Conservation (phyloP, 2,329 filamentous ascomycete genomes). For the Shiraia sp. region DNA sequence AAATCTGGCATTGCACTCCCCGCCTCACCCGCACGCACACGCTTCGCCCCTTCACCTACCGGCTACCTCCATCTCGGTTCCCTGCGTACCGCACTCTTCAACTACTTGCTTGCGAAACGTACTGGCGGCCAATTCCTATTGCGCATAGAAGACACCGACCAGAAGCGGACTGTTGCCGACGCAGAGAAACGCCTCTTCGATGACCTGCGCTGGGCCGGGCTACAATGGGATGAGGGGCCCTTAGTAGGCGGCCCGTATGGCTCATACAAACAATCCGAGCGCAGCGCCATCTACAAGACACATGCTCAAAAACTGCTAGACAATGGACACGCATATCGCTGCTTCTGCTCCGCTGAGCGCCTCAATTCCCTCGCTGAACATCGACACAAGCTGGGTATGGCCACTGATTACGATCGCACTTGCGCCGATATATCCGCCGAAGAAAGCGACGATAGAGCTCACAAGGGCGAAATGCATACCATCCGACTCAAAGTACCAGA, state of each 20-base stretch:
- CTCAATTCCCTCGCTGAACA: slow-evolving; percentile 68
- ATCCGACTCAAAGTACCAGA: slow-evolving; percentile 73
- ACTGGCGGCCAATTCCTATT: slow-evolving; percentile 90
- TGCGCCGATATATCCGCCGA: slow-evolving; percentile 69
- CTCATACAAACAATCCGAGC: slow-evolving; percentile 86
- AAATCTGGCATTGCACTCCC: slow-evolving; percentile 27
- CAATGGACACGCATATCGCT: slow-evolving; percentile 80
- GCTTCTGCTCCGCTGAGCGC: slow-evolving; percentile 80
- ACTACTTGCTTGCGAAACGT: slow-evolving; percentile 84
- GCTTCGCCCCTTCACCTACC: slow-evolving; percentile 95
- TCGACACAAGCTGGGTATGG: slow-evolving; percentile 62
- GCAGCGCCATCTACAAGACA: slow-evolving; percentile 71
- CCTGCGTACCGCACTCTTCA: slow-evolving; percentile 90
- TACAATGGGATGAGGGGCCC: slow-evolving; percentile 94
- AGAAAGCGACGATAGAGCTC: slow-evolving; percentile 72
- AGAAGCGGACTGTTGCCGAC: slow-evolving; percentile 78
- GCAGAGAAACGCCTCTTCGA: slow-evolving; percentile 77
- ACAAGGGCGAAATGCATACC: slow-evolving; percentile 71
- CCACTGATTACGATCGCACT: slow-evolving; percentile 69
- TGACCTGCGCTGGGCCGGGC: slow-evolving; percentile 84
- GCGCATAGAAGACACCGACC: slow-evolving; percentile 93
- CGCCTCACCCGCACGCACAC: slow-evolving; percentile 60
- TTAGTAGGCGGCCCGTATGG: slow-evolving; percentile 78
- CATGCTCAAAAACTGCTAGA: slow-evolving; percentile 72
- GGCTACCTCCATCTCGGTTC: slow-evolving; percentile 93